Evolutionary conservation across 2,329 filamentous ascomycete species (phyloP).

Genomic region (Pestalotiopsis fici): DNA sequence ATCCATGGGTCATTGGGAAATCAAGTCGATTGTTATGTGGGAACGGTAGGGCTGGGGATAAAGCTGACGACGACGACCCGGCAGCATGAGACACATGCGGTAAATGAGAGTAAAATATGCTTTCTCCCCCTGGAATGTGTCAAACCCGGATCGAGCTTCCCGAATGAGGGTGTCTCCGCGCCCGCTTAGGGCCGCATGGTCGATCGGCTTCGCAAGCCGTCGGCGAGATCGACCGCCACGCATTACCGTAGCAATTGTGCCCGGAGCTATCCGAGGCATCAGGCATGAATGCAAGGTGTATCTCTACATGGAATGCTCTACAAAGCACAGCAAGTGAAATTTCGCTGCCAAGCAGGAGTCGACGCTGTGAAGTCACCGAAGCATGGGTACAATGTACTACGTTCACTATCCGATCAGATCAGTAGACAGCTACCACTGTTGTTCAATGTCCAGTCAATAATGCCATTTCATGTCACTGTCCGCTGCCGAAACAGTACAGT

Average conservation of each 20-base stretch:
- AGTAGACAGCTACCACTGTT: too few species aligned
- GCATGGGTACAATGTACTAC: too few species aligned
- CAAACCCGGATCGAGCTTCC: not conserved
- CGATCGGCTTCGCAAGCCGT: not conserved
- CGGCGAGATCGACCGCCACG: not conserved
- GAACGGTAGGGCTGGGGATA: not conserved
- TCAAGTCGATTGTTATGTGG: not conserved
- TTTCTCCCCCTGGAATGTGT: not conserved
- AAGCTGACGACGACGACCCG: not conserved
- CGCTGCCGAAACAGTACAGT: not conserved
- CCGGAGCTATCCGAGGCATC: not conserved
- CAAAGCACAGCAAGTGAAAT: too few species aligned
- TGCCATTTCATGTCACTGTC: not conserved
- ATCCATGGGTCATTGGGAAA: too few species aligned
- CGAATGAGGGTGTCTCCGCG: not conserved
- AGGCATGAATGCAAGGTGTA: not conserved
- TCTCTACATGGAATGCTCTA: too few species aligned
- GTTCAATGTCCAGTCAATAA: too few species aligned
- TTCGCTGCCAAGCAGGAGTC: too few species aligned
- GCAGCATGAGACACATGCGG: not conserved
- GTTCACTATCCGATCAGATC: too few species aligned
- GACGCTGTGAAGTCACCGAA: too few species aligned
- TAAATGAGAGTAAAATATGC: not conserved
- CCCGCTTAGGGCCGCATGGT: not conserved
- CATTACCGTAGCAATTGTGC: not conserved